Base-by-base conservation (phyloP, 176 grass and related monocot genomes). In the Bromus sterilis region DNA sequence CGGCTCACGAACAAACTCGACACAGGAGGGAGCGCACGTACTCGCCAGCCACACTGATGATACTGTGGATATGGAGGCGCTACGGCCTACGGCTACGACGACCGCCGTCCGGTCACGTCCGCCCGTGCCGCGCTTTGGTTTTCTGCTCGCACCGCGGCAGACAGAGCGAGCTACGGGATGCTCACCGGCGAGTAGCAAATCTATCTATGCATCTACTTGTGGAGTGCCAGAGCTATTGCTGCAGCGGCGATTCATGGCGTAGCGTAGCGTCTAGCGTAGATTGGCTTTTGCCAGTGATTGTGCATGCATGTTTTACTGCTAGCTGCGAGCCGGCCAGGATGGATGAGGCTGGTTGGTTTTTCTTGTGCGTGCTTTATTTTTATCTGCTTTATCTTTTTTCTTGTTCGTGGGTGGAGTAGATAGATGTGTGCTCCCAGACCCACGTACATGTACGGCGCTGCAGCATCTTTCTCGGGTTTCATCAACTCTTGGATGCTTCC, bases 401-500 rank as follows among this genome's bases (percentile, higher is more conserved):
- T 72, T 72, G 79, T 72, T 72, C 79, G 59, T 72, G 36, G 56
- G 24, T 43, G 33, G 34, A 74, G 80, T 15, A 33, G 83, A 77
- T 15, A 33, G 83, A 77, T 40, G 42, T 44, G 73, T 40, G 75
- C 74, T 81, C 58, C 35, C 18, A 11, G 41, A 41, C 66, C 36
- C 66, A 67, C 64, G 30, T 60, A 55, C 33, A n/a, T n/a, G 43
- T 65, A 74, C 75, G 82, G 71, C 63, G 21, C 7, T 37, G 78
- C 78, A 61, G 82, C 87, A 85, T 90, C 75, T 82, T 93, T 83
- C 71, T 94, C 62, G 83, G 85, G 71, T 80, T 66, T 30, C 82
- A 35, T 14, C 63, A 35, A 78, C 55, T 44, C 71, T 89, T 85
- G 87, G 82, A 44, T 43, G 55, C 2, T 62, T 28, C 51, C 69